Conservation (phyloP, 768 basidiomycete species). For the Epithele typhae region DNA sequence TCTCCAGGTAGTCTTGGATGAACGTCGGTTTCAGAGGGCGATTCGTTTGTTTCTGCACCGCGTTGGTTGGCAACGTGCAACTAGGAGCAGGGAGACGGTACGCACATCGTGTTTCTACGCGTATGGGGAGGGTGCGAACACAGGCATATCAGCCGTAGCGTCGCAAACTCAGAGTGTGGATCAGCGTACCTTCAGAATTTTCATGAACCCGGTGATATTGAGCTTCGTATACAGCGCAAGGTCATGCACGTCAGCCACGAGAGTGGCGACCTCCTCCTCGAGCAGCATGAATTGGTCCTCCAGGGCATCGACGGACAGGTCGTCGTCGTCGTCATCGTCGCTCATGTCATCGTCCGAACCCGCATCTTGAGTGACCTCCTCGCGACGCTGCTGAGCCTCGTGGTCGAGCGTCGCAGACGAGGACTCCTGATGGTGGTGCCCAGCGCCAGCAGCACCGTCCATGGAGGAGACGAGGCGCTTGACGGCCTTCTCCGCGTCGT, state of each 20-base stretch:
- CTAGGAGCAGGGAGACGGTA: slow-evolving; percentile 3
- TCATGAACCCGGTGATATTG: slow-evolving; percentile 98
- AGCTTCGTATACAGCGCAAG: slow-evolving; percentile 92
- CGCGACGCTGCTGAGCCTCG: slow-evolving; percentile 50
- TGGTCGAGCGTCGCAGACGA: slow-evolving; percentile 31
- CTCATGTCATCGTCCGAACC: slow-evolving; percentile 63
- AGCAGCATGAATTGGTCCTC: slow-evolving; percentile 84
- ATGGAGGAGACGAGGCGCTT: slow-evolving; percentile 63
- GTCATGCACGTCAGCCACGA: slow-evolving; percentile 92
- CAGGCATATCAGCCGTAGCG: slow-evolving; percentile 1
- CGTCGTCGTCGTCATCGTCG: slow-evolving; percentile 43
- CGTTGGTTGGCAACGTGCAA: not conserved
- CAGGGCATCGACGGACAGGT: slow-evolving; percentile 64
- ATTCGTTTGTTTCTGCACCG: slow-evolving; percentile 83
- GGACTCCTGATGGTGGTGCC: slow-evolving; percentile 13
- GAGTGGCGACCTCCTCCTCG: slow-evolving; percentile 91
- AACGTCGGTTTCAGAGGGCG: slow-evolving; percentile 81
- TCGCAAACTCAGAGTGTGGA: not conserved
- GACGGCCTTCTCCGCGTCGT: slow-evolving; percentile 78
- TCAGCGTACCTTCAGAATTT: slow-evolving; percentile 80
- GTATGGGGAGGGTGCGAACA: slow-evolving; percentile 4
- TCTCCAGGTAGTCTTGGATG: slow-evolving; percentile 87
- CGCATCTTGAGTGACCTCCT: slow-evolving; percentile 51
- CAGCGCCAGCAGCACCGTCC: slow-evolving; percentile 29
- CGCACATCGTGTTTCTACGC: slow-evolving; percentile 92